phyloP scores from a whole-genome alignment of 2,329 filamentous ascomycete species.

The Hymenoscyphus repandus region DNA sequence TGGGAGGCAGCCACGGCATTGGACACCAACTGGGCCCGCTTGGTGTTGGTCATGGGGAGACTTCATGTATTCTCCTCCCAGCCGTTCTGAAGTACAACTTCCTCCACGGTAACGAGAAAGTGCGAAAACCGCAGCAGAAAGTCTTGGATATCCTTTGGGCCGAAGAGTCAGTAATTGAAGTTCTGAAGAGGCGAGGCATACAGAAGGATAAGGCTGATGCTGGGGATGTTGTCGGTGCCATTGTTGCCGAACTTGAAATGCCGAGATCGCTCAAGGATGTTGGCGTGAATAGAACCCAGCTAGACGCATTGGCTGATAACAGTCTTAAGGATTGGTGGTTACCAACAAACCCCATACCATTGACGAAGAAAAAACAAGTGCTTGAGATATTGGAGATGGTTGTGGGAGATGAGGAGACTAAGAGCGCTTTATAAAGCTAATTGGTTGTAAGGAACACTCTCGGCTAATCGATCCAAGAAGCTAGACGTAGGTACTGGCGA shows the following conservation, averaged over 20 bases:
- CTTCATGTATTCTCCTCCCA: conserved; percentile 50
- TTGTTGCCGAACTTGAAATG: conserved; percentile 48
- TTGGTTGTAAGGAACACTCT: background rate
- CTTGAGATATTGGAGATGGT: conserved; percentile 43
- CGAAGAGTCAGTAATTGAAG: conserved; percentile 13
- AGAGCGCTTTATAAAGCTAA: background rate
- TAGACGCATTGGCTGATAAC: conserved; percentile 43
- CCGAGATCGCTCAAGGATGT: conserved; percentile 49
- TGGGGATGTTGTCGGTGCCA: conserved; percentile 45
- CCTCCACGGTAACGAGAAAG: conserved; percentile 16
- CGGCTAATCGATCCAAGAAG: background rate
- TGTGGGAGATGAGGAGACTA: conserved; percentile 10
- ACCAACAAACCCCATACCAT: conserved; percentile 44
- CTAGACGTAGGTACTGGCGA: background rate
- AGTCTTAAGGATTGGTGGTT: conserved; percentile 46
- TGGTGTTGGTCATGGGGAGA: conserved; percentile 56
- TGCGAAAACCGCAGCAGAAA: conserved; percentile 16
- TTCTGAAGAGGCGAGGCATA: conserved; percentile 17
- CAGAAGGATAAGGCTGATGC: conserved; percentile 34
- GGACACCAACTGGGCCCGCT: conserved; percentile 37
- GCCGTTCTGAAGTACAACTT: conserved; percentile 51
- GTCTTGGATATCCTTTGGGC: conserved; percentile 22
- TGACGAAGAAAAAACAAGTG: conserved; percentile 43
- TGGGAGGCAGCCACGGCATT: conserved; percentile 37
- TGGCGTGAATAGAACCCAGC: conserved; percentile 41